Conservation (phyloP, 2,329 filamentous ascomycete species). For the Aspergillus quadrilineatus region DNA sequence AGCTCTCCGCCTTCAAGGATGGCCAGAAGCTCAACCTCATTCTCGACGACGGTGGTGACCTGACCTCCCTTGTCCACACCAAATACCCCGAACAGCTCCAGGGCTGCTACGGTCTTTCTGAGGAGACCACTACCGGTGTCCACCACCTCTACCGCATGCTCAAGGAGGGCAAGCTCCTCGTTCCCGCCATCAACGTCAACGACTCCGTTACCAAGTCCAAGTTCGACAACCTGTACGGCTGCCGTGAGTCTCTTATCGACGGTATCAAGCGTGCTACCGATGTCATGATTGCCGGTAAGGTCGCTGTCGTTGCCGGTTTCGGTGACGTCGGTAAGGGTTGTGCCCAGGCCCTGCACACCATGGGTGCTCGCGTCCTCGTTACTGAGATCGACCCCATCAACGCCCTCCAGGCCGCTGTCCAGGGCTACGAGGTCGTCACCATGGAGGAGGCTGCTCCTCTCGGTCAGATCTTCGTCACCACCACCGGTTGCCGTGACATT, state of each 20-base stretch:
- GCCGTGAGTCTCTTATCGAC: constrained; percentile 97
- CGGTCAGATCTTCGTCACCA: constrained; percentile 98
- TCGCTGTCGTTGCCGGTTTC: constrained; percentile 94
- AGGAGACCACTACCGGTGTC: constrained; percentile 99
- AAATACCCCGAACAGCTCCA: constrained; percentile 99
- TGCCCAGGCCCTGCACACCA: constrained; percentile 89
- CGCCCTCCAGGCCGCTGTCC: constrained; percentile 96
- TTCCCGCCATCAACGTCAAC: constrained; percentile 98
- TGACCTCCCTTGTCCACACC: constrained; percentile 91
- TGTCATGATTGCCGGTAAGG: constrained; percentile 99
- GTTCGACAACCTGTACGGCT: constrained; percentile 99
- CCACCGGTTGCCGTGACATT: constrained; percentile 98
- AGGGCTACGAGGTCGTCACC: constrained; percentile 92
- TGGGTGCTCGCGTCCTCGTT: constrained; percentile 94
- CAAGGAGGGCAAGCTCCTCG: constrained; percentile 83
- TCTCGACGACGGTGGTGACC: constrained; percentile 96
- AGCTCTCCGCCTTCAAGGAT: constrained; percentile 94
- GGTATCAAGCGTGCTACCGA: constrained; percentile 99
- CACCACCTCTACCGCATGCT: constrained; percentile 99
- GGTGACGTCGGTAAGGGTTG: constrained; percentile 99
- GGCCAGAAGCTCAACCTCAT: constrained; percentile 97
- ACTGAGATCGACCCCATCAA: constrained; percentile 99
- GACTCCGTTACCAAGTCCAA: constrained; percentile 99
- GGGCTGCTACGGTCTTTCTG: constrained; percentile 96
- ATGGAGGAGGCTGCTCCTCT: constrained; percentile 91